Percentiles rank a stretch among this genome's conserved stretches.
phyloP scores from a whole-genome alignment of 352 stramenopile species.

The Globisporangium paddicum region DNA sequence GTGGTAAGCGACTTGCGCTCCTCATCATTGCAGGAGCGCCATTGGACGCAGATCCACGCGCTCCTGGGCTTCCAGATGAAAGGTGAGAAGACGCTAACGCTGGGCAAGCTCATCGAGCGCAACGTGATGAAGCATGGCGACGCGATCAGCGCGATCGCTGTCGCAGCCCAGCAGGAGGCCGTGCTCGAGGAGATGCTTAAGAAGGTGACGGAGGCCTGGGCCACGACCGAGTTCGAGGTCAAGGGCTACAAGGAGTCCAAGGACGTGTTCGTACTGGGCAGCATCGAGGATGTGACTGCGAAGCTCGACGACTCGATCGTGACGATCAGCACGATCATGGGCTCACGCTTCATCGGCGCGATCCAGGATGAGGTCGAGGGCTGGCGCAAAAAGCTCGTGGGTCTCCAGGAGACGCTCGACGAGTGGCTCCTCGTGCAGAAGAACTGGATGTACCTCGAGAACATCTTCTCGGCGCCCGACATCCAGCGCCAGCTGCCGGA shows the following conservation, averaged over 20 bases:
- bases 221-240: conserved; percentile 89
- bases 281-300: conserved; percentile 87
- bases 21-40: conserved; percentile 61
- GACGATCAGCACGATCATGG: conserved; percentile 91
- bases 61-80: conserved; percentile 90
- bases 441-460: conserved; percentile 88
- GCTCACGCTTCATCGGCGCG: conserved; percentile 86
- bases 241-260: conserved; percentile 93
- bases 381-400: conserved; percentile 83
- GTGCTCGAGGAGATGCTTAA: conserved; percentile 92
- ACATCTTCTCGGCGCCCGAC: conserved; percentile 86
- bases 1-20: conserved; percentile 71
- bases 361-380: conserved; percentile 89
- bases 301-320: conserved; percentile 93
- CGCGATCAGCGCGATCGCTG: conserved; percentile 81
- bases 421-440: conserved; percentile 88
- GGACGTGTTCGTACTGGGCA: conserved; percentile 91
- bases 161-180: conserved; percentile 85
- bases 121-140: conserved; percentile 87
- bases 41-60: conserved; percentile 70
- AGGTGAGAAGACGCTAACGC: conserved; percentile 65
- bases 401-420: conserved; percentile 82
- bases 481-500: conserved; percentile 90
- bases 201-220: conserved; percentile 90
- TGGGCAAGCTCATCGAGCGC: conserved; percentile 82